These are phyloP conservation scores for Stentor roeselii DNA, from an alignment of 73 alveolate genomes.

Conservation along the genomic window DNA sequence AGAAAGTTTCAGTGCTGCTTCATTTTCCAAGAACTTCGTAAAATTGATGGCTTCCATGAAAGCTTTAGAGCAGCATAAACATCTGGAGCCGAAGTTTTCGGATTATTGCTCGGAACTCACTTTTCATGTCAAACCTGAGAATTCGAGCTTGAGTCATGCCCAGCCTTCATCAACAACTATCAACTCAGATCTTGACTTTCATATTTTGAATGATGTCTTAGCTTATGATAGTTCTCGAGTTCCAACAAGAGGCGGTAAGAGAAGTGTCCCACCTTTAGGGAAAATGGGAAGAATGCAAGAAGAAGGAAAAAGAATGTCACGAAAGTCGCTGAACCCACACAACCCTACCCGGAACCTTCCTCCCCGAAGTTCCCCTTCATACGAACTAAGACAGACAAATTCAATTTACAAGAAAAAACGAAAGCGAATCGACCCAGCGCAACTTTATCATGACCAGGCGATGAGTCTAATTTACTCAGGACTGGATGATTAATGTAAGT, in stretches of 20 bases:
- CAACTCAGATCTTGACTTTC: neutral
- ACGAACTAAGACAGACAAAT: neutral
- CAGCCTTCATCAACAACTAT: neutral
- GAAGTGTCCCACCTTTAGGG: neutral
- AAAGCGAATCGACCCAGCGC: slow-evolving; percentile 4
- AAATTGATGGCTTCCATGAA: neutral
- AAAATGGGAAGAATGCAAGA: neutral
- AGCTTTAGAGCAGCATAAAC: neutral
- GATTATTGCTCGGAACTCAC: neutral
- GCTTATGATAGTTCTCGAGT: neutral
- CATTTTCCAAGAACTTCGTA: neutral
- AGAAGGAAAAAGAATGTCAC: neutral
- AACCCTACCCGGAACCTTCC: neutral
- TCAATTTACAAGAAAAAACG: neutral
- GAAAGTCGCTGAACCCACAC: neutral
- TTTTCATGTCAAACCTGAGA: neutral
- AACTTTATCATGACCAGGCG: slow-evolving; percentile 7
- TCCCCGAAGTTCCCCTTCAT: neutral
- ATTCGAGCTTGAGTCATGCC: neutral
- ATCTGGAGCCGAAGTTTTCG: neutral
- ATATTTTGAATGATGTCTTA: neutral
- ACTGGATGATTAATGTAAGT: neutral
- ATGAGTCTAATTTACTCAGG: neutral
- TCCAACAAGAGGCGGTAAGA: too few relatives aligned
- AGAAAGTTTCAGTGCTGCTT: neutral